These are phyloP conservation scores for Ascochyta rabiei DNA, from an alignment of 2,329 filamentous ascomycete genomes.

Conservation along the genomic window DNA sequence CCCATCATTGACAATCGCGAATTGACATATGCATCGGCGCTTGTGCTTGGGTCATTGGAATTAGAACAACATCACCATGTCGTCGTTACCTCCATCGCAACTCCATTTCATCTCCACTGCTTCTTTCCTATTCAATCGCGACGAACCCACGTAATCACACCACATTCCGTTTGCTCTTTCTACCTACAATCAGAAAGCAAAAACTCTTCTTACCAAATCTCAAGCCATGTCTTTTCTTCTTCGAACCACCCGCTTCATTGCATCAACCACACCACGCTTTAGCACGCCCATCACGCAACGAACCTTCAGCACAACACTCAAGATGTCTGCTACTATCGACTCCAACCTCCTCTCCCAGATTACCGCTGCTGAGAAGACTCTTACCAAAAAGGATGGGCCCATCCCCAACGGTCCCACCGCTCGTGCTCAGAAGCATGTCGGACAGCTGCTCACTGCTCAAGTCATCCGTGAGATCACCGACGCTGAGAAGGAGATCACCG, in stretches of 20 bases:
- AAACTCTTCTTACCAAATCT: not conserved
- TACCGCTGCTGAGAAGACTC: conserved; percentile 48
- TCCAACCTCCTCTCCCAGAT: conserved; percentile 52
- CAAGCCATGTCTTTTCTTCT: conserved; percentile 21
- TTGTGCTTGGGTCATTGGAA: conserved; percentile 11
- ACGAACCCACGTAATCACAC: not conserved
- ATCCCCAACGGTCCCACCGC: conserved; percentile 50
- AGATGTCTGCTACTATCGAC: conserved; percentile 32
- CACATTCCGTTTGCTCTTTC: not conserved
- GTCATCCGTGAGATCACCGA: conserved; percentile 51
- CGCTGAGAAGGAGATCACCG: conserved; percentile 51
- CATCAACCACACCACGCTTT: conserved; percentile 15
- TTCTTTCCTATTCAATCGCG: not conserved
- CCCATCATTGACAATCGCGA: conserved; percentile 17
- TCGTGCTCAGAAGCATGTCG: conserved; percentile 49
- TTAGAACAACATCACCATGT: conserved; percentile 8
- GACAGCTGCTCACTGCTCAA: conserved; percentile 39
- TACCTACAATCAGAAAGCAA: not conserved
- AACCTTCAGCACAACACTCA: conserved; percentile 23
- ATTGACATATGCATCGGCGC: conserved; percentile 11
- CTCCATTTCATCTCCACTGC: not conserved
- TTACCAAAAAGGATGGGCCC: conserved; percentile 47
- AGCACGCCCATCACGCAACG: conserved; percentile 13
- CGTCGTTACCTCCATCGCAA: not conserved
- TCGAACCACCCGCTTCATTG: conserved; percentile 16